Base-by-base conservation (phyloP, 768 basidiomycete species). In the Lactifluus rugatus region DNA sequence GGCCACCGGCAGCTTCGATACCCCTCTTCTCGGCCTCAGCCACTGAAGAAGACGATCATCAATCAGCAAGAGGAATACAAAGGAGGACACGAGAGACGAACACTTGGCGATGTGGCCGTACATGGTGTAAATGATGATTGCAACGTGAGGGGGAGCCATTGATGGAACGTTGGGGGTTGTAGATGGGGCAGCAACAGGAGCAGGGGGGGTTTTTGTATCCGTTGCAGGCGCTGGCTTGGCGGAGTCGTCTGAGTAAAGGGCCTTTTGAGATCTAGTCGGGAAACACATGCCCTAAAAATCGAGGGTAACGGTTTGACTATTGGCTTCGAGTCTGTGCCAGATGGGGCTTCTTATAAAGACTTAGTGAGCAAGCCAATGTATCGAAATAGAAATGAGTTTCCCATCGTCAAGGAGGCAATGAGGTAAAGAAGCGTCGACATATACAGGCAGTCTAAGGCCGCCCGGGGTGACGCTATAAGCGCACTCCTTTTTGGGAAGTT, bases 91-190 rank as follows among this genome's bases (percentile, higher is more conserved):
- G 45, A 16, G 45, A 2, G 19, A 75, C 82, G 49, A 66, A 89
- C 88, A 44, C 65, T 79, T 78, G 58, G 75, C 78, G 69, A 89
- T 80, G 69, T 90, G 89, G 62, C 84, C 85, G 68, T 84, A 87
- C 74, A 87, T 70, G 19, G 83, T 71, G 72, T 89, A 89, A 70
- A 89, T 82, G 65, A 89, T 62, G 64, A 89, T 85, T 54, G 85
- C 85, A 62, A 87, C 70, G 62, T 69, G 79, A n/a, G n/a, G n/a
- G 25, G 86, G 84, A 50, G 75, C 61, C 61, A 50, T 50, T 23
- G 50, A 19, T 47, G 57, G 45, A 2, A 32, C 42, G 34, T 48
- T 39, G 36, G 55, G 48, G 56, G 52, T 13, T 50, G 41, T 25
- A 25, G 48, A 34, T 10, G 34, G 17, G 2, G 62, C 23, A 34